Conservation (phyloP, 192 early-diverging fungal species). For the Coemansia biformis region DNA sequence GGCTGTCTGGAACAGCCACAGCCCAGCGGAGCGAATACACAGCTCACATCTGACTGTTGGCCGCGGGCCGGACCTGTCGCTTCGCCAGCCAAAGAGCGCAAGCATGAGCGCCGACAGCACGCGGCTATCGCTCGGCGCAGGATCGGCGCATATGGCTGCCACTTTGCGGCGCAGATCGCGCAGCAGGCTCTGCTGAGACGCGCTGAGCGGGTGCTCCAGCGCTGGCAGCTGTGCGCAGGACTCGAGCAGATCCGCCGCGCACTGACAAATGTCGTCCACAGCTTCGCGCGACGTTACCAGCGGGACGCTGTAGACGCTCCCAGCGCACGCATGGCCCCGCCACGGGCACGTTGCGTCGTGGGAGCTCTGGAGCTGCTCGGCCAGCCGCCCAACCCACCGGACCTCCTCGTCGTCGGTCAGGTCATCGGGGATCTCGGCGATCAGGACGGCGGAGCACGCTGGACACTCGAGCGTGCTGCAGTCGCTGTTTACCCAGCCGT, state of each 20-base stretch:
- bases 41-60: constrained; percentile 34
- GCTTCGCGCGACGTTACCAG: constrained; percentile 32
- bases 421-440: constrained; percentile 40
- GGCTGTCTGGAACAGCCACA: constrained; percentile 37
- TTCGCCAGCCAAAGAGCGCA: constrained; percentile 44
- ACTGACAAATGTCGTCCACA: constrained; percentile 30
- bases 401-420: constrained; percentile 27
- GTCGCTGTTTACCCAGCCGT: constrained; percentile 48
- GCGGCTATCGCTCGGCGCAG: background rate
- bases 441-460: constrained; percentile 33
- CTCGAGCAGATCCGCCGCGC: constrained; percentile 23
- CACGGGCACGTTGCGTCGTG: constrained; percentile 38
- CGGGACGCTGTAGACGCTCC: constrained; percentile 29
- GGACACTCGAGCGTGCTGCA: constrained; percentile 43
- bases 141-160: background rate
- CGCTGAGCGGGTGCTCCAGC: constrained; percentile 27
- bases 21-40: constrained; percentile 37
- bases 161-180: constrained; percentile 14
- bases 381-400: constrained; percentile 31
- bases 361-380: constrained; percentile 40
- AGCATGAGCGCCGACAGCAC: constrained; percentile 24
- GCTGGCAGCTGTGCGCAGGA: constrained; percentile 18
- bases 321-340: constrained; percentile 30
- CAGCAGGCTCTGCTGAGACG: constrained; percentile 33
- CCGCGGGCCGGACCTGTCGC: constrained; percentile 15